Evolutionary conservation across 257 asterid species (phyloP).

Genomic region (Solanum sejunctum): DNA sequence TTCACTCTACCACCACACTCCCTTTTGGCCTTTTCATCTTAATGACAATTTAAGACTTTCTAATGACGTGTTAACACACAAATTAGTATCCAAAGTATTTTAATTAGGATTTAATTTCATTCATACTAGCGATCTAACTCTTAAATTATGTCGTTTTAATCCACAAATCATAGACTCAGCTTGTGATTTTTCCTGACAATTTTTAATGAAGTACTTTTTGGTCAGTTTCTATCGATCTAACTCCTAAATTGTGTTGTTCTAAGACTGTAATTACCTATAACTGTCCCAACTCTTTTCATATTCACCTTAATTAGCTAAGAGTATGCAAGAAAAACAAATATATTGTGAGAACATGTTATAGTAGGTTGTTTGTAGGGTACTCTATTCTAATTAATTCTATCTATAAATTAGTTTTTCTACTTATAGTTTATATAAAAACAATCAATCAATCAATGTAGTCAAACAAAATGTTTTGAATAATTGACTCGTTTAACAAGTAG

Average conservation of each 20-base stretch:
- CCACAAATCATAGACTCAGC: too few relatives aligned
- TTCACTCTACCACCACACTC: neutral
- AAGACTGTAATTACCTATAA: too few relatives aligned
- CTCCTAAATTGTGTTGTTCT: too few relatives aligned
- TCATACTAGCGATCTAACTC: neutral
- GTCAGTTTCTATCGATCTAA: too few relatives aligned
- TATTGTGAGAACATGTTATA: neutral
- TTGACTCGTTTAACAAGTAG: neutral
- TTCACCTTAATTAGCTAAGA: too few relatives aligned
- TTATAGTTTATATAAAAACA: neutral
- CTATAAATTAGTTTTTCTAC: neutral
- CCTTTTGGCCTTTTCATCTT: neutral
- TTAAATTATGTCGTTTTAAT: too few relatives aligned
- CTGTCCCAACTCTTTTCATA: too few relatives aligned
- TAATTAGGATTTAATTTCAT: neutral
- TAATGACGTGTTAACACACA: neutral
- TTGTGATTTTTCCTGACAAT: too few relatives aligned
- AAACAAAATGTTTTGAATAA: neutral
- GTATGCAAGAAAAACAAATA: neutral
- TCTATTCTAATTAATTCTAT: neutral
- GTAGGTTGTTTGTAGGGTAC: neutral
- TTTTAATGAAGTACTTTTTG: too few relatives aligned
- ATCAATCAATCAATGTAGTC: too few relatives aligned
- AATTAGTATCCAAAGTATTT: neutral
- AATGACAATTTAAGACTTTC: neutral